Evolutionary conservation across 805 yeast genomes (phyloP), one percentile per base, ranked within the genome.

Genomic region (Starmerella riodocensis): DNA sequence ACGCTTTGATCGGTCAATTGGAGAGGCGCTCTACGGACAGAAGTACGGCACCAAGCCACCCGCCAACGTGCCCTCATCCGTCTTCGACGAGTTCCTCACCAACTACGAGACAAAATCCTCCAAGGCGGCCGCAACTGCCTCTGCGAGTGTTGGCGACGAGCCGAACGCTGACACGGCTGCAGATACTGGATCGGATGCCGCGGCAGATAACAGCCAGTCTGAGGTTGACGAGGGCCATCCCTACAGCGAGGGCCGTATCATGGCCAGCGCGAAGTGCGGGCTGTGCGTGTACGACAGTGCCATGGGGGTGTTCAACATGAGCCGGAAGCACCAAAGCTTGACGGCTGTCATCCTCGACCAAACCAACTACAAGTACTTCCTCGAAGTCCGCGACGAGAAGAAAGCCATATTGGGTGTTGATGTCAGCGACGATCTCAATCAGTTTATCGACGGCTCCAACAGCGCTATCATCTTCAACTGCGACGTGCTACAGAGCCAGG

Each of bases 11-110:
- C 55, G 62, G 20, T 64, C 74, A 1, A 64, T 83, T 12, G 68
- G 73, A 52, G 70, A 70, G 41, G 82, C 94, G 52, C 73, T 76
- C 50, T 88, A 71, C 54, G 94, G 84, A 55, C 69, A 75, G 48
- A 81, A 78, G 53, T 81, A 78, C 56, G 72, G 68, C 46, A 69
- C 61, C 46, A 36, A 31, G 20, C 57, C 57, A 14, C 62, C 75
- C 4, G 53, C 68, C 1, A 59, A 60, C 9, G 58, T 56, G 5
- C 76, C 75, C 29, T 61, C 83, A 36, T 58, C 66, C 27, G 79
- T 78, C 49, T 79, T 82, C 49, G 66, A 70, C 4, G 82, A 80
- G 50, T 79, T 82, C 50, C 64, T 67, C 3, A 57, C 60, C 45
- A 70, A 64, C 34, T 41, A 34, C 40, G 19, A n/a, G 18, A 18